These are phyloP conservation scores for Penicillium palitans DNA, from an alignment of 2,329 filamentous ascomycete species.

Conservation along the genomic window DNA sequence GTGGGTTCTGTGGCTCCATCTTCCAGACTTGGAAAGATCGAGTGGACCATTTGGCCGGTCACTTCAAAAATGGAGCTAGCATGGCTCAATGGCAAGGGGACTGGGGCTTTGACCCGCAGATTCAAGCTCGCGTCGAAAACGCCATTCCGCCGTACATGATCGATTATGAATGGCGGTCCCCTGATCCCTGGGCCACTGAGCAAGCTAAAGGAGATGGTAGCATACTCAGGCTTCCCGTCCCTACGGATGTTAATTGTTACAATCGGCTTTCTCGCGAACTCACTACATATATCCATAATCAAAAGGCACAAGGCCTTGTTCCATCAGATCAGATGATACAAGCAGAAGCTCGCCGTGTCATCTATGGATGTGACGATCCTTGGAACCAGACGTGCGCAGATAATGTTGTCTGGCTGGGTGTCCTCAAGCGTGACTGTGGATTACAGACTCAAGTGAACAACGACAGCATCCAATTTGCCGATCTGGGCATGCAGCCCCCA, in stretches of 20 bases:
- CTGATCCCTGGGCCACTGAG: slow-evolving; percentile 36
- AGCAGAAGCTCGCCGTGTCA: slow-evolving; percentile 36
- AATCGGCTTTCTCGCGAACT: slow-evolving; percentile 43
- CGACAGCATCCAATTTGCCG: slow-evolving; percentile 37
- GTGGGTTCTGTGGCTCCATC: slow-evolving; percentile 45
- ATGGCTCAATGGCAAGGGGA: slow-evolving; percentile 46
- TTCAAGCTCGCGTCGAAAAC: slow-evolving; percentile 40
- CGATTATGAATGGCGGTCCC: slow-evolving; percentile 33
- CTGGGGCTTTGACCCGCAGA: slow-evolving; percentile 43
- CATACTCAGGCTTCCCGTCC: slow-evolving; percentile 25
- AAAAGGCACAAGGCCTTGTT: slow-evolving; percentile 34
- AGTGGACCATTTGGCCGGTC: slow-evolving; percentile 43
- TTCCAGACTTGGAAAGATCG: slow-evolving; percentile 48
- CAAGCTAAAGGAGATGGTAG: slow-evolving; percentile 17
- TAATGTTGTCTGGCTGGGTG: slow-evolving; percentile 47
- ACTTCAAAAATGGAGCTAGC: slow-evolving; percentile 41
- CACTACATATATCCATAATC: slow-evolving; percentile 39
- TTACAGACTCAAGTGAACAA: slow-evolving; percentile 35
- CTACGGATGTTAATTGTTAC: slow-evolving; percentile 45
- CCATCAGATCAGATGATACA: slow-evolving; percentile 43
- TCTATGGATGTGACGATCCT: slow-evolving; percentile 38
- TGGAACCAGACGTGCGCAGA: slow-evolving; percentile 50
- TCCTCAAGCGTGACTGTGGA: slow-evolving; percentile 47
- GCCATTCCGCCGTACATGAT: slow-evolving; percentile 41
- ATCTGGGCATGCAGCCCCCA: slow-evolving; percentile 46